Evolutionary conservation across 441 rosid genomes (phyloP).

Genomic region (Erysimum cheiri): DNA sequence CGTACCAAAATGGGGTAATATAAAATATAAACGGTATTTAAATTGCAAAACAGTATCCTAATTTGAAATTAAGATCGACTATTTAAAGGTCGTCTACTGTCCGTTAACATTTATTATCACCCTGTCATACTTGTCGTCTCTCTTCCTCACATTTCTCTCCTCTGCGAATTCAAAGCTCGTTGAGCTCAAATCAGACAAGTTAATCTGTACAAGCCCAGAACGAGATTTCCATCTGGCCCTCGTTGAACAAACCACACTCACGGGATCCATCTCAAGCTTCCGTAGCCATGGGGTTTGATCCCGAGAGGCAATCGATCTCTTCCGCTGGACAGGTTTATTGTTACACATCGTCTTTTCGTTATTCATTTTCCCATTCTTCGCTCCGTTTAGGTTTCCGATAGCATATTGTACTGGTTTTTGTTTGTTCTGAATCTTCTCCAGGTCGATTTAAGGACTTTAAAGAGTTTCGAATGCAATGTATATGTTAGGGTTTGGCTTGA

Average conservation of each 20-base stretch:
- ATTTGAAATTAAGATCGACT: slow-evolving; percentile 33
- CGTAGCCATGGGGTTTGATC: slow-evolving; percentile 64
- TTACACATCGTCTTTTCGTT: slow-evolving; percentile 14
- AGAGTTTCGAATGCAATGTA: slow-evolving; percentile 2
- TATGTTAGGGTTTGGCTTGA: slow-evolving; percentile 22
- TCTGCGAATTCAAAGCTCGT: slow-evolving; percentile 20
- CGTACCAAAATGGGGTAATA: neutral
- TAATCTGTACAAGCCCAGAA: neutral
- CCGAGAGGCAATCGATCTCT: slow-evolving; percentile 55
- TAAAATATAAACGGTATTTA: neutral
- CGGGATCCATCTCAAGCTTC: slow-evolving; percentile 36
- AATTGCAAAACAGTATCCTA: neutral
- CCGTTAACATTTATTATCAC: slow-evolving; percentile 16
- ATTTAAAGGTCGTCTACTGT: slow-evolving; percentile 27
- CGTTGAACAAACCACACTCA: slow-evolving; percentile 13
- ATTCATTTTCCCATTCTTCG: neutral
- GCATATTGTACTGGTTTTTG: slow-evolving; percentile 6
- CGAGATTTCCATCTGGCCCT: slow-evolving; percentile 16
- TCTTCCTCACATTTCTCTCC: slow-evolving; percentile 37
- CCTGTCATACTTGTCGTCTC: slow-evolving; percentile 26
- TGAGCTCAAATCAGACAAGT: slow-evolving; percentile 22
- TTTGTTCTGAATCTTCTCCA: slow-evolving; percentile 4
- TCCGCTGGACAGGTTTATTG: slow-evolving; percentile 56
- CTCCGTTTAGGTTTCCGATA: neutral
- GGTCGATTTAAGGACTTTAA: neutral